phyloP scores from a whole-genome alignment of 306 rosid genomes.

The Quercus berberidifolia region DNA sequence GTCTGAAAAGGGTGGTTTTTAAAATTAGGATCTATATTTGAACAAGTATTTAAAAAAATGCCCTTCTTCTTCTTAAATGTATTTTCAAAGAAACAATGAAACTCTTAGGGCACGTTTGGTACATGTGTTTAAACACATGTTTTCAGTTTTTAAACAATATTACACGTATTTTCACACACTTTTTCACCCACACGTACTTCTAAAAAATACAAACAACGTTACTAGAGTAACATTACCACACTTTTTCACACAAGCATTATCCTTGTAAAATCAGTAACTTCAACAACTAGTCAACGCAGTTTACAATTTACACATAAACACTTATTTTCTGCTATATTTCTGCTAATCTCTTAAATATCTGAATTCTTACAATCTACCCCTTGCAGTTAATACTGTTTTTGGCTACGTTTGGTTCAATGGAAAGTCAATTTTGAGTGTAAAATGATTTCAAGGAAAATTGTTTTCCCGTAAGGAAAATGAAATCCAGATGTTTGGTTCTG shows the following conservation, averaged over 20 bases:
- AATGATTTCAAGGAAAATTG: no score
- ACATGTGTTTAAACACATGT: no score
- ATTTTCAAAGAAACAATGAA: neutral
- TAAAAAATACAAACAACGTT: no score
- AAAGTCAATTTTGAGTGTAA: no score
- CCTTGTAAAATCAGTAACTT: constrained; percentile 14
- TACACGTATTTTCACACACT: no score
- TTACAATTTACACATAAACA: neutral
- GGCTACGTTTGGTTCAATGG: no score
- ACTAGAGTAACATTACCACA: no score
- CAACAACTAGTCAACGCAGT: constrained; percentile 7
- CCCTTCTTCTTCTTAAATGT: neutral
- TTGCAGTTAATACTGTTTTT: neutral
- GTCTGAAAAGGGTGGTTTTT: constrained; percentile 12
- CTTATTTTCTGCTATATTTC: neutral
- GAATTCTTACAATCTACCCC: neutral
- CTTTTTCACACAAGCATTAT: neutral
- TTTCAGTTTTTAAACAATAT: no score
- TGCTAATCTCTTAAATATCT: neutral
- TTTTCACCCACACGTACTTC: no score
- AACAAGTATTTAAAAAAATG: neutral
- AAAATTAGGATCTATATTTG: neutral
- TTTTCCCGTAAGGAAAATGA: no score
- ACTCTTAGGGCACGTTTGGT: neutral
- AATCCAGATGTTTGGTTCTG: no score